Conservation (phyloP, 2,329 filamentous ascomycete species). For the Lecanicillium sp. region DNA sequence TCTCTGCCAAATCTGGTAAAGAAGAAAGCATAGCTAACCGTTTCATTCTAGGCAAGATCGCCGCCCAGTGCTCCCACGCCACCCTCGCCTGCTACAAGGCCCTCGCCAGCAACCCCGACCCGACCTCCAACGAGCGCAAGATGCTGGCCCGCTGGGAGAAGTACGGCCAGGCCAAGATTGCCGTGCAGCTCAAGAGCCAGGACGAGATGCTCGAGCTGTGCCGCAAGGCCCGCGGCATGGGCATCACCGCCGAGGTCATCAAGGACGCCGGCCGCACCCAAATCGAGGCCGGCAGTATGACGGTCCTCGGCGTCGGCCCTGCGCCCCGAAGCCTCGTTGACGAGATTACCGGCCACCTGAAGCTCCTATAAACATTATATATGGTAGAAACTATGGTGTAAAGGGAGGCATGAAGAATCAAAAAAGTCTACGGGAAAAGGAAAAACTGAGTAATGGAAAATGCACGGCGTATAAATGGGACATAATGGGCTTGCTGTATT, state of each 20-base stretch:
- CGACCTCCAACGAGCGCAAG: conserved; percentile 48
- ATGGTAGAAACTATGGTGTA: too few species aligned
- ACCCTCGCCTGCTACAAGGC: conserved; percentile 95
- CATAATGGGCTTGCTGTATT: not conserved
- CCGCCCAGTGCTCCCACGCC: conserved; percentile 91
- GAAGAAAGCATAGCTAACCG: not conserved
- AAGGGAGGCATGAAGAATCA: too few species aligned
- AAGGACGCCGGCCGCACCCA: conserved; percentile 95
- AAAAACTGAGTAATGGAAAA: not conserved
- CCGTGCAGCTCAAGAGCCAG: conserved; percentile 80
- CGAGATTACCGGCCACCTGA: conserved; percentile 75
- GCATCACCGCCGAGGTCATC: conserved; percentile 83
- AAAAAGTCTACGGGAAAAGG: not conserved
- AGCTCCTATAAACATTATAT: conserved; percentile 73
- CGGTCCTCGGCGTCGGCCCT: conserved; percentile 77
- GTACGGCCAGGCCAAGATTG: conserved; percentile 86
- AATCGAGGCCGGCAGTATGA: conserved; percentile 88
- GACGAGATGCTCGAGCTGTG: conserved; percentile 71
- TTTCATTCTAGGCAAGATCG: conserved; percentile 73
- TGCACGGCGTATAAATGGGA: conserved; percentile 1
- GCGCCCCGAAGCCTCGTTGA: conserved; percentile 85
- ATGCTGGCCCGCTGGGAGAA: conserved; percentile 81
- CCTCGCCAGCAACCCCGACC: conserved; percentile 52
- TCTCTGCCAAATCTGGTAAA: not conserved
- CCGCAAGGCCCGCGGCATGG: conserved; percentile 73